A percentile compares a stretch with the other conserved stretches of the same genome.
Evolutionary conservation across 2,329 filamentous ascomycete species (phyloP).

Genomic region (Aspergillus candidus): DNA sequence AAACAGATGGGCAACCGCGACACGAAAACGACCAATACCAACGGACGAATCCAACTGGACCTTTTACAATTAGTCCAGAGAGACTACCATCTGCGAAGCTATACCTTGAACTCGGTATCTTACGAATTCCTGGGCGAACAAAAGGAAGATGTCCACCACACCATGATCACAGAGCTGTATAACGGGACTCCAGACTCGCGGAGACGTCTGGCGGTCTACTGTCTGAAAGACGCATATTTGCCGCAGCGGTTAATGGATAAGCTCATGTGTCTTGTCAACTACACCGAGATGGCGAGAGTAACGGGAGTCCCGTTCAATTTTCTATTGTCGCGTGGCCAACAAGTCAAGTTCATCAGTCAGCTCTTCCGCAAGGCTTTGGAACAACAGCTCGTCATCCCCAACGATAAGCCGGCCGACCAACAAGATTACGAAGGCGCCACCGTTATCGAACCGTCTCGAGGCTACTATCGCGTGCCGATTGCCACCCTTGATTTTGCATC

Average conservation of each 20-base stretch:
- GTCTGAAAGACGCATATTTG: slow-evolving; percentile 93
- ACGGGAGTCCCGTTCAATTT: slow-evolving; percentile 97
- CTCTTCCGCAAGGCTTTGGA: slow-evolving; percentile 91
- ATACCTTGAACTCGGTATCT: slow-evolving; percentile 93
- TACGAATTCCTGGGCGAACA: slow-evolving; percentile 94
- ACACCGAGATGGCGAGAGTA: slow-evolving; percentile 99
- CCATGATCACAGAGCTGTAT: slow-evolving; percentile 97
- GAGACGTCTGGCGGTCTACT: slow-evolving; percentile 87
- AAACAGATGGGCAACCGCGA: slow-evolving; percentile 98
- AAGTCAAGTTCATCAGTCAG: slow-evolving; percentile 96
- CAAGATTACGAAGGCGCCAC: slow-evolving; percentile 97
- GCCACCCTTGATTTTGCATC: slow-evolving; percentile 98
- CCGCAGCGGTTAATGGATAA: slow-evolving; percentile 95
- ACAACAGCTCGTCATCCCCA: slow-evolving; percentile 89
- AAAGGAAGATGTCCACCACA: slow-evolving; percentile 97
- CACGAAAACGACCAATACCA: slow-evolving; percentile 89
- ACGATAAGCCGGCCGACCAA: slow-evolving; percentile 65
- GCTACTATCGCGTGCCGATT: slow-evolving; percentile 91
- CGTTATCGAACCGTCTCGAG: slow-evolving; percentile 89
- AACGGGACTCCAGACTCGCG: slow-evolving; percentile 93
- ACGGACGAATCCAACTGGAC: slow-evolving; percentile 87
- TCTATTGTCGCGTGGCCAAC: slow-evolving; percentile 83
- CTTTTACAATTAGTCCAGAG: slow-evolving; percentile 90
- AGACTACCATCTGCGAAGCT: slow-evolving; percentile 91
- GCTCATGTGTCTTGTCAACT: slow-evolving; percentile 95